Evolutionary conservation across 1,139 yeast species (phyloP), one percentile per base, ranked within the genome.

Genomic region (Hyphopichia fennica): DNA sequence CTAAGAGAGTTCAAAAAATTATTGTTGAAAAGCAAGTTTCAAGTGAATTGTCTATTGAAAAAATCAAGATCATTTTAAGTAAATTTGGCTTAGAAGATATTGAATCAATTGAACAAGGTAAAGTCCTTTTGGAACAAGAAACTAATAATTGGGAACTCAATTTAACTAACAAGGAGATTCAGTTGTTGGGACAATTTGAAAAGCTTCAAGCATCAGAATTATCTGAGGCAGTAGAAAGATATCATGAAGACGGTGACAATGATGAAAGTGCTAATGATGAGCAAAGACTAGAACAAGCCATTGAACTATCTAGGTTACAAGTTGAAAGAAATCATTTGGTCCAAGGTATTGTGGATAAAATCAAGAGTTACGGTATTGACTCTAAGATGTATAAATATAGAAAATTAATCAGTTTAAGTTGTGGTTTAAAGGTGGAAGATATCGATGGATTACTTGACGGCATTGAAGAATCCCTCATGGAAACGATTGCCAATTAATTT

Each of bases 351-450:
- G 59, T 72, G 8, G 49, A 60, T 6, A 62, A 69, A 19, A 63
- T 75, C 39, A 69, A 62, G 43, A 51, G 53, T 43, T 69, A 60
- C 51, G 77, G 77, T 3, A 62, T 72, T 42, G 75, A 70, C 51
- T 55, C 58, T 16, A 87, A 86, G 61, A 82, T 90, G 79, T 80
- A 82, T 58, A 86, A 88, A 56, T 91, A 90, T 67, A 77, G 96
- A 51, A 81, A 82, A 55, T 72, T 93, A 49, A 83, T 93, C 37
- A 83, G 96, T 40, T 76, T 84, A 47, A 85, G 95, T 45, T 89
- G 97, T 53, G 95, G 89, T 3, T 75, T 89, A 45, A 80, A 81
- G 43, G 75, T 83, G 27, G 95, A 87, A 45, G 93, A 87, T 49
- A 84, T 91, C 45, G 96, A 89, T 56, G 80, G 84, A 37, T 62